A percentile compares a stretch with the other conserved stretches of the same genome.
Evolutionary conservation across 2,329 filamentous ascomycete genomes (phyloP).

Genomic region (Ampelomyces quisqualis): DNA sequence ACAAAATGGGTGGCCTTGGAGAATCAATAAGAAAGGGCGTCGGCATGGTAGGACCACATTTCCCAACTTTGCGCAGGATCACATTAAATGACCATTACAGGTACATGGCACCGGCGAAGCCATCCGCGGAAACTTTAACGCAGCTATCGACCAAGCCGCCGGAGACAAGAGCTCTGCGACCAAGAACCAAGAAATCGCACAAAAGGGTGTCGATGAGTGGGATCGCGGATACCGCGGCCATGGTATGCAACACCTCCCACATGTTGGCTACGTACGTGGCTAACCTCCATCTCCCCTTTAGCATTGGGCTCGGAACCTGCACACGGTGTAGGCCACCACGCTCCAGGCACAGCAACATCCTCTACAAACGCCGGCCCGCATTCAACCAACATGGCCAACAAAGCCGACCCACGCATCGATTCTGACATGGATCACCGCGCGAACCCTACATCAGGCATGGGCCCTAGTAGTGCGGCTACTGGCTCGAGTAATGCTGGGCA

Average conservation of each 20-base stretch:
- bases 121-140: conserved; percentile 43
- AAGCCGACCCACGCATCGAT: conserved; percentile 30
- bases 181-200: conserved; percentile 37
- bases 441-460: conserved; percentile 19
- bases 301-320: conserved; percentile 2
- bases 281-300: neutral
- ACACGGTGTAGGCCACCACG: conserved; percentile 7
- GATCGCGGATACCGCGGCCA: conserved; percentile 37
- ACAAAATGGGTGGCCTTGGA: conserved; percentile 31
- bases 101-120: conserved; percentile 45
- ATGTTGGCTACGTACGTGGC: neutral
- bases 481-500: conserved; percentile 19
- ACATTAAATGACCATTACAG: too few species aligned
- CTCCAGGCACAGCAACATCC: conserved; percentile 18
- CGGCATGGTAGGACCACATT: too few species aligned
- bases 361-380: conserved; percentile 35
- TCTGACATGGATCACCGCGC: conserved; percentile 28
- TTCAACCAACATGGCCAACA: conserved; percentile 32
- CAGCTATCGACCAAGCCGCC: conserved; percentile 36
- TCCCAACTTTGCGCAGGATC: too few species aligned
- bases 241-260: conserved; percentile 8
- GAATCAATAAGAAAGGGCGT: conserved; percentile 39
- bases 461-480: conserved; percentile 18
- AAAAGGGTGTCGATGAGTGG: conserved; percentile 39
- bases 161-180: conserved; percentile 31